phyloP scores from a whole-genome alignment of 805 yeast species.

The Barnettozyma siamensis region DNA sequence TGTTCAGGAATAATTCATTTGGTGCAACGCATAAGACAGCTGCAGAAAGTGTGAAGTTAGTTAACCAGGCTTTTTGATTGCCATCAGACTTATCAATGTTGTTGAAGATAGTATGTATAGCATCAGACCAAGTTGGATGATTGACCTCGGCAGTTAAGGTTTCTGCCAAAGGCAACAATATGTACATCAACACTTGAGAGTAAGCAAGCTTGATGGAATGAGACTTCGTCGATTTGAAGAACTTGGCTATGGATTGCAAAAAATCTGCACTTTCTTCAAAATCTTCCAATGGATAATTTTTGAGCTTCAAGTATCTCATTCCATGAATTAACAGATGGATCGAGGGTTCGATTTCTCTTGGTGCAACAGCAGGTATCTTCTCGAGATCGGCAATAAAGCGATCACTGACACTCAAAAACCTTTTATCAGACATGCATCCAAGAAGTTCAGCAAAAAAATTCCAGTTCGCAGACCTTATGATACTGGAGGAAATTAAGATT shows the following conservation, averaged over 20 bases:
- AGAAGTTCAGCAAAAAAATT: conserved; percentile 79
- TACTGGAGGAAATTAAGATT: conserved; percentile 51
- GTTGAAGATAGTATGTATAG: conserved; percentile 56
- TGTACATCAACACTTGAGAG: conserved; percentile 72
- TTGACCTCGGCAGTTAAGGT: conserved; percentile 89
- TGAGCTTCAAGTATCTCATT: conserved; percentile 77
- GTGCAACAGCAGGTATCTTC: conserved; percentile 54
- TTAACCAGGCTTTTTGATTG: conserved; percentile 54
- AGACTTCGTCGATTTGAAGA: conserved; percentile 61
- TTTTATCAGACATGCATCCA: conserved; percentile 83
- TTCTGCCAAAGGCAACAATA: conserved; percentile 79
- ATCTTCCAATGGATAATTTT: conserved; percentile 79
- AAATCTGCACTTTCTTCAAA: conserved; percentile 95
- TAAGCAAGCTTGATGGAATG: conserved; percentile 68
- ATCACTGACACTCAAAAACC: conserved; percentile 86
- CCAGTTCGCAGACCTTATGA: conserved; percentile 90
- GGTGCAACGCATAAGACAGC: conserved; percentile 80
- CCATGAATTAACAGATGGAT: conserved; percentile 79
- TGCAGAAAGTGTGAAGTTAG: conserved; percentile 60
- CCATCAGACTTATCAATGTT: conserved; percentile 41
- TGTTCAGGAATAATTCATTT: conserved; percentile 58
- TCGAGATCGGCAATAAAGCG: conserved; percentile 90
- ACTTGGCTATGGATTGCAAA: conserved; percentile 77
- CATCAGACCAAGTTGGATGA: conserved; percentile 91
- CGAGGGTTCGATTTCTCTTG: conserved; percentile 51